A percentile compares a stretch with the other conserved stretches of the same genome.
Conservation (phyloP, 2,329 filamentous ascomycete species). For the Aspergillus sp. region DNA sequence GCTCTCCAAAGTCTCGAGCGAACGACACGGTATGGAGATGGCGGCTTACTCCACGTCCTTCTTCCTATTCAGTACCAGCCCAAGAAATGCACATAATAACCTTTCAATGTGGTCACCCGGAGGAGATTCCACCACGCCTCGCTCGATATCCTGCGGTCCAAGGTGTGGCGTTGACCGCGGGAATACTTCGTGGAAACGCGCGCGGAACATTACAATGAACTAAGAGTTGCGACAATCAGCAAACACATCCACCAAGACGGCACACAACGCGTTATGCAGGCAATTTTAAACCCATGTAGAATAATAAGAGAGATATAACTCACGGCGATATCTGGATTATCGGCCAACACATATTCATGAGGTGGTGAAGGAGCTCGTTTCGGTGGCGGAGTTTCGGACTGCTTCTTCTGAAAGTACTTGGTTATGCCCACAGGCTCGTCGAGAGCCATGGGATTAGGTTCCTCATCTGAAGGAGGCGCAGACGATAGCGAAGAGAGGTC, state of each 20-base stretch:
- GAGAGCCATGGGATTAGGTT: slow-evolving; percentile 43
- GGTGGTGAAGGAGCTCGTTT: slow-evolving; percentile 85
- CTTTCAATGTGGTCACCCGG: slow-evolving; percentile 85
- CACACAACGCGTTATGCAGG: slow-evolving; percentile 28
- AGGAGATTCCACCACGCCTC: slow-evolving; percentile 72
- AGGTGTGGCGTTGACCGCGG: slow-evolving; percentile 84
- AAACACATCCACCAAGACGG: slow-evolving; percentile 26
- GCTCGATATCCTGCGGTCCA: slow-evolving; percentile 92
- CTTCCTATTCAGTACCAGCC: slow-evolving; percentile 90
- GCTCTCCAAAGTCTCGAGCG: not conserved
- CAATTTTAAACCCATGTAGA: slow-evolving; percentile 32
- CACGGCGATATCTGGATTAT: slow-evolving; percentile 91
- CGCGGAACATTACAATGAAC: slow-evolving; percentile 98
- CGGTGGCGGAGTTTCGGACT: slow-evolving; percentile 59
- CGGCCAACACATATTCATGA: slow-evolving; percentile 84
- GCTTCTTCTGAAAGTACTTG: slow-evolving; percentile 49
- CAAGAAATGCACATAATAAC: slow-evolving; percentile 84
- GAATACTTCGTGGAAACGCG: slow-evolving; percentile 86
- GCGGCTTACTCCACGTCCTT: slow-evolving; percentile 90
- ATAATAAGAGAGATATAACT: slow-evolving; percentile 47
- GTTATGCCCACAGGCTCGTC: slow-evolving; percentile 44
- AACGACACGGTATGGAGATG: slow-evolving; percentile 20
- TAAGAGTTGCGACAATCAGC: slow-evolving; percentile 46
- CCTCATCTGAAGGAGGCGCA: slow-evolving; percentile 60
- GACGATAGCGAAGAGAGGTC: slow-evolving; percentile 61